Evolutionary conservation across 352 stramenopile genomes (phyloP).

Genomic region (Pythium aquatile): DNA sequence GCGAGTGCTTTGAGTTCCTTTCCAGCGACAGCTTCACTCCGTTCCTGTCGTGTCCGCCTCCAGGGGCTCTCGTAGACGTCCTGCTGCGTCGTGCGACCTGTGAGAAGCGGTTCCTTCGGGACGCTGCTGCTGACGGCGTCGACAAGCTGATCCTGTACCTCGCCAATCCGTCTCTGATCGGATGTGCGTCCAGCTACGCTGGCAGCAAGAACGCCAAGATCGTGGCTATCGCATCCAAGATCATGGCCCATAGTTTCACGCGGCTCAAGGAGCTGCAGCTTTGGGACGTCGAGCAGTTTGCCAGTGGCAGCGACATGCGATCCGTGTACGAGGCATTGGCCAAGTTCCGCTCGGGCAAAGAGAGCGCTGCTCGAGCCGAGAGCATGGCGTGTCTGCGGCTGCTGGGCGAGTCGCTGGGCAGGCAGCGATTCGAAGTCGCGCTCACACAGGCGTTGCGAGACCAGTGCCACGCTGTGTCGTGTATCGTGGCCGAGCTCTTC

Average conservation of each 20-base stretch:
- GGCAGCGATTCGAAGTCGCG: slow-evolving; percentile 27
- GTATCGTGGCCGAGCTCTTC: slow-evolving; percentile 50
- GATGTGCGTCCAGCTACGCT: slow-evolving; percentile 37
- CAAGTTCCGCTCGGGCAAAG: slow-evolving; percentile 48
- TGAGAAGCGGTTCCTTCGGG: slow-evolving; percentile 73
- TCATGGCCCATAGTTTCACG: slow-evolving; percentile 39
- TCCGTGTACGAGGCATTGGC: slow-evolving; percentile 39
- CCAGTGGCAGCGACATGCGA: slow-evolving; percentile 10
- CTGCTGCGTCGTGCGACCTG: slow-evolving; percentile 62
- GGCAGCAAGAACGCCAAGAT: slow-evolving; percentile 63
- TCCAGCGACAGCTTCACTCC: slow-evolving; percentile 19
- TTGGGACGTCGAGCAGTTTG: slow-evolving; percentile 13
- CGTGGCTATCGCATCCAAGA: slow-evolving; percentile 41
- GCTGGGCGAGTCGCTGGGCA: slow-evolving; percentile 40
- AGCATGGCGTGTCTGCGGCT: slow-evolving; percentile 40
- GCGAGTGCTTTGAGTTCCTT: slow-evolving; percentile 60
- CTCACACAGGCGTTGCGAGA: slow-evolving; percentile 34
- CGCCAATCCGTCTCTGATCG: slow-evolving; percentile 43
- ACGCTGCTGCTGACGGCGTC: slow-evolving; percentile 43
- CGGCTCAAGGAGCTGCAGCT: slow-evolving; percentile 20
- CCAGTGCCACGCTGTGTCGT: slow-evolving; percentile 20
- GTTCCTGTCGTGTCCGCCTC: slow-evolving; percentile 4
- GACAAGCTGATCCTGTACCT: slow-evolving; percentile 41
- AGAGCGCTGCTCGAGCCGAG: slow-evolving; percentile 41
- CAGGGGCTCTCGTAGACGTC: slow-evolving; percentile 34